A percentile compares a stretch with the other conserved stretches of the same genome.
Conservation (phyloP, 306 rosid species). For the Begonia peltatifolia region DNA sequence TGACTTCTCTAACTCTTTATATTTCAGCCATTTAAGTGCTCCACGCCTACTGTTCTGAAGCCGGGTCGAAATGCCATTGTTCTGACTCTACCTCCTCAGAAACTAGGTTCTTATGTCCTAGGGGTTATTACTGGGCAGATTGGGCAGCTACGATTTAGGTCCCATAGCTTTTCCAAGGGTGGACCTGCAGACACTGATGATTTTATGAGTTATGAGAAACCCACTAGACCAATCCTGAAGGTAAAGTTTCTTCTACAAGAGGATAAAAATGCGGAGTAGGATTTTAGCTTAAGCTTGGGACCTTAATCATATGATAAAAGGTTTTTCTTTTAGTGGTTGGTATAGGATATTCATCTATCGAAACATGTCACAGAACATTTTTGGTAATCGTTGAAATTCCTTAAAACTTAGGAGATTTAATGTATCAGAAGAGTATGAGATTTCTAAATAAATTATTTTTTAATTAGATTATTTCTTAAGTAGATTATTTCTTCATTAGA, state of each 20-base stretch:
- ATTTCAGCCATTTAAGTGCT: conserved; percentile 67
- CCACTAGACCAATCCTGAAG: conserved; percentile 88
- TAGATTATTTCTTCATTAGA: too few species aligned
- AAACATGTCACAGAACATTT: neutral
- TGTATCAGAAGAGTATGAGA: too few species aligned
- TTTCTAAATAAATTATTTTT: too few species aligned
- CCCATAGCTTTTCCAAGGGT: conserved; percentile 89
- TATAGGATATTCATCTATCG: neutral
- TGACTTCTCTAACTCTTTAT: conserved; percentile 13
- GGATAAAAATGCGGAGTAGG: conserved; percentile 5
- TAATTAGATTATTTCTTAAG: too few species aligned
- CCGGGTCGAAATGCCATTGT: conserved; percentile 88
- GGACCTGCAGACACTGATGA: conserved; percentile 90
- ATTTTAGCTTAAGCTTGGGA: neutral
- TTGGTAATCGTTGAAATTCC: neutral
- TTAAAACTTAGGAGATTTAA: too few species aligned
- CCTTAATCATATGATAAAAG: neutral
- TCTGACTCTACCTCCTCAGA: conserved; percentile 85
- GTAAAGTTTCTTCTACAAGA: conserved; percentile 21
- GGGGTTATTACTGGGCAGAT: conserved; percentile 95
- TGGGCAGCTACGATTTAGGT: conserved; percentile 81
- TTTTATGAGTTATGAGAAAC: conserved; percentile 96
- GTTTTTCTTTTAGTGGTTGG: neutral
- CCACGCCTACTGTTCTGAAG: conserved; percentile 58
- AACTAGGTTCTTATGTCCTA: conserved; percentile 94